Base-by-base conservation (phyloP, 2,329 filamentous ascomycete species). In the Fusarium coicis region DNA sequence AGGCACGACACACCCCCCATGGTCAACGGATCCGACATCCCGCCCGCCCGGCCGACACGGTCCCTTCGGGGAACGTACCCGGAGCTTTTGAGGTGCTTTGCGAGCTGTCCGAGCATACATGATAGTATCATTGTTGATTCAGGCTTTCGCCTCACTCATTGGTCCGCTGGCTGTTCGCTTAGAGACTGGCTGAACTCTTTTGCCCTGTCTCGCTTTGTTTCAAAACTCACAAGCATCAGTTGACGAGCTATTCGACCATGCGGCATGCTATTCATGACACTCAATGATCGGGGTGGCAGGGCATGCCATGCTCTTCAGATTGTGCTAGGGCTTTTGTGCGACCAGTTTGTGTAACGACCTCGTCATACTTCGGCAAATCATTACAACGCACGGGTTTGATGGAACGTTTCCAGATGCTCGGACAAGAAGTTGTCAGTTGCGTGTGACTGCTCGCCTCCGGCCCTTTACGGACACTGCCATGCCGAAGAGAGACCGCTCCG, bases 341-440 rank as follows among this genome's bases (percentile, higher is more conserved):
- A 72, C 71, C 30, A 39, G 18, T 58, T 28, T 39, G 55, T 44
- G 52, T 58, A 40, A 67, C 58, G 16, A 21, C 54, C 32, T 50
- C 61, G 66, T 72, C 63, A 68, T 44, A 50, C 71, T 60, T 57
- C 71, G 66, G 71, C 65, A 76, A 65, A 67, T 74, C 49, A 61
- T 47, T 60, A 62, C 18, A 26, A 52, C 26, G 47, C 66, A 66
- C 61, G 44, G 54, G 66, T 57, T 56, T 36, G 43, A 73, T 73
- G 65, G 74, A 73, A 76, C 68, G 69, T 66, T 76, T 73, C 74
- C 68, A 76, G 74, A 68, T 66, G 60, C 56, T 75, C 56, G 72
- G 72, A 75, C 70, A 64, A 69, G 61, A 46, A 37, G 34, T 42
- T 42, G 44, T 61, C 32, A 40, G 65, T 64, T 67, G 39, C 32